phyloP scores from a whole-genome alignment of 2,329 filamentous ascomycete species.

The Didymella exigua region DNA sequence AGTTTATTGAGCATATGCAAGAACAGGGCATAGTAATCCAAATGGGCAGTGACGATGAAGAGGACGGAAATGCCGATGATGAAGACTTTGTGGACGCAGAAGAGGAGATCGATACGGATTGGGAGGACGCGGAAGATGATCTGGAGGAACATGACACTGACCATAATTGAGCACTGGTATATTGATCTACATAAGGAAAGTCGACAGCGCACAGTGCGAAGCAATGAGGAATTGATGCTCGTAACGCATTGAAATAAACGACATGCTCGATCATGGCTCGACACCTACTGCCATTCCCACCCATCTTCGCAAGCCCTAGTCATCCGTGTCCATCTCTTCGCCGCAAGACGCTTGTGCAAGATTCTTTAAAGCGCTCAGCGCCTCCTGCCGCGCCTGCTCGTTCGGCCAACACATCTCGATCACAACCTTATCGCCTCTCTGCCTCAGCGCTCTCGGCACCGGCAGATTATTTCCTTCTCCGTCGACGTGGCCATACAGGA shows the following conservation, averaged over 20 bases:
- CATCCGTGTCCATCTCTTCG: no score
- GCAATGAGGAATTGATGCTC: no score
- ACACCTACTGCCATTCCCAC: no score
- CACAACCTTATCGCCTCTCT: slow-evolving; percentile 51
- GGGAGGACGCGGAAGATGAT: slow-evolving; percentile 11
- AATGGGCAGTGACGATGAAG: background rate
- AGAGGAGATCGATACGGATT: background rate
- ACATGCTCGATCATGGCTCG: no score
- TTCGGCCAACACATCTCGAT: slow-evolving; percentile 6
- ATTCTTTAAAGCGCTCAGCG: background rate
- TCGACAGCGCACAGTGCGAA: no score
- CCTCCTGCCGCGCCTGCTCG: background rate
- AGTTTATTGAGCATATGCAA: slow-evolving; percentile 10
- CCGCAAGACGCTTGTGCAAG: no score
- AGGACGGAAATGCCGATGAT: background rate
- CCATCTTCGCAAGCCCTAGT: no score
- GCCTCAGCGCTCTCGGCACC: slow-evolving; percentile 55
- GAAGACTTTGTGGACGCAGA: background rate
- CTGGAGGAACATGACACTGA: background rate
- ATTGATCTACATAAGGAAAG: no score
- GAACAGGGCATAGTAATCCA: slow-evolving; percentile 6
- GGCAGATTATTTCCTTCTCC: slow-evolving; percentile 55
- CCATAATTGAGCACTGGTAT: no score
- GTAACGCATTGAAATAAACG: no score
- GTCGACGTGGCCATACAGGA: slow-evolving; percentile 68